Percentiles rank a stretch among this genome's conserved stretches.
phyloP scores from a whole-genome alignment of 805 yeast species.

The Starmerella cellae region DNA sequence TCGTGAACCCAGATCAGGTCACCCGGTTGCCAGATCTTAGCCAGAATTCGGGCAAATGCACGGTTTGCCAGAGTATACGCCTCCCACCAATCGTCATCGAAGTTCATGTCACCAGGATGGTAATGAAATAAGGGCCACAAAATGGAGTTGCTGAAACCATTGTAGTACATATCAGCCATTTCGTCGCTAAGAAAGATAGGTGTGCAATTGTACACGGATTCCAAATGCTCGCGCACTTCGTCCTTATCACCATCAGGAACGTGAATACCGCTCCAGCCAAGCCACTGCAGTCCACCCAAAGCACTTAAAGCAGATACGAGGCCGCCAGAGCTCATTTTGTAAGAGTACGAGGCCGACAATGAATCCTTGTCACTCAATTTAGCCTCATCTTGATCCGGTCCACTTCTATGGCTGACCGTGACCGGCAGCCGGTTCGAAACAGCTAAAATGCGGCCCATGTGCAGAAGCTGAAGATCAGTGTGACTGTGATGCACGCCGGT shows the following conservation, averaged over 20 bases:
- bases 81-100: constrained; percentile 95
- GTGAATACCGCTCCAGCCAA: constrained; percentile 92
- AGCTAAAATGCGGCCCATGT: constrained; percentile 45
- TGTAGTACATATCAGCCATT: constrained; percentile 89
- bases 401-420: constrained; percentile 43
- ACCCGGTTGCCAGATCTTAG: constrained; percentile 55
- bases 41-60: constrained; percentile 62
- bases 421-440: constrained; percentile 94
- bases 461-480: no score
- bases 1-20: constrained; percentile 97
- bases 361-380: constrained; percentile 5
- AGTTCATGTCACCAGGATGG: constrained; percentile 98
- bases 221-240: constrained; percentile 54
- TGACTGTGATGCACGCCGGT: no score
- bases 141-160: constrained; percentile 88
- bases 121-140: constrained; percentile 97
- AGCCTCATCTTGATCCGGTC: constrained; percentile 33
- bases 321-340: constrained; percentile 94
- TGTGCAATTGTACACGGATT: constrained; percentile 68
- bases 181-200: constrained; percentile 83
- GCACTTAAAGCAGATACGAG: constrained; percentile 93
- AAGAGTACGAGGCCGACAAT: constrained; percentile 38
- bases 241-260: constrained; percentile 64
- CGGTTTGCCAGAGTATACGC: constrained; percentile 90
- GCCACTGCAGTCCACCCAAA: constrained; percentile 67